These are phyloP conservation scores for Nakazawaea populi DNA, from an alignment of 805 yeast genomes.

Conservation along the genomic window DNA sequence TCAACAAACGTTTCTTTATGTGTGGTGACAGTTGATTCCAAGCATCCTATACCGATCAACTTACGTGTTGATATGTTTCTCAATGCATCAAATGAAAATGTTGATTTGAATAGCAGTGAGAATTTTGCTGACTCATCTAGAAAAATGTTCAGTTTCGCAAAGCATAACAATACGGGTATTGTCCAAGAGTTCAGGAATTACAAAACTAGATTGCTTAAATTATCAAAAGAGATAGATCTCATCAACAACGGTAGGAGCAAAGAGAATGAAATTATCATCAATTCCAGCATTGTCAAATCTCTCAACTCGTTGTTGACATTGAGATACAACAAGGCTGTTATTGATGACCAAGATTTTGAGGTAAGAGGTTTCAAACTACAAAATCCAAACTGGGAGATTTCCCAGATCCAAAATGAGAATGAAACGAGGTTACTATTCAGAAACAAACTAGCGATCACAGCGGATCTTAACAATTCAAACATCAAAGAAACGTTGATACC, in stretches of 20 bases:
- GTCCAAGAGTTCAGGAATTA: slow-evolving; percentile 7
- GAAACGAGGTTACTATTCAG: slow-evolving; percentile 1
- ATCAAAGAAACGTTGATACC: slow-evolving; percentile 49
- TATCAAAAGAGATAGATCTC: slow-evolving; percentile 5
- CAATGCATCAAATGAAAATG: slow-evolving; percentile 9
- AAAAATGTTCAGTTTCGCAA: slow-evolving; percentile 8
- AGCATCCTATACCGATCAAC: slow-evolving; percentile 8
- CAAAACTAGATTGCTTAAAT: slow-evolving; percentile 2
- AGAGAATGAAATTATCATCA: slow-evolving; percentile 1
- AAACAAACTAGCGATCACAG: slow-evolving; percentile 19
- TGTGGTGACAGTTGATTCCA: slow-evolving; percentile 5
- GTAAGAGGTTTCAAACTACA: neutral
- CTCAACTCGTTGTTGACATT: slow-evolving; percentile 7
- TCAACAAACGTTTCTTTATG: neutral
- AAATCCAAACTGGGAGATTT: slow-evolving; percentile 6
- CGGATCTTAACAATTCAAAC: slow-evolving; percentile 20
- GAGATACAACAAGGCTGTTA: neutral
- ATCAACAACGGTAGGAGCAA: neutral
- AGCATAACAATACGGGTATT: slow-evolving; percentile 7
- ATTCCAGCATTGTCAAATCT: neutral
- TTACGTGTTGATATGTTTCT: slow-evolving; percentile 8
- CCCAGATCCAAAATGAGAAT: neutral
- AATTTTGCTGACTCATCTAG: slow-evolving; percentile 1
- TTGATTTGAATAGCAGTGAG: slow-evolving; percentile 6
- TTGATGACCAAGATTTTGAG: slow-evolving; percentile 8